Conservation (phyloP, 2,329 filamentous ascomycete species). For the Fusarium secorum region DNA sequence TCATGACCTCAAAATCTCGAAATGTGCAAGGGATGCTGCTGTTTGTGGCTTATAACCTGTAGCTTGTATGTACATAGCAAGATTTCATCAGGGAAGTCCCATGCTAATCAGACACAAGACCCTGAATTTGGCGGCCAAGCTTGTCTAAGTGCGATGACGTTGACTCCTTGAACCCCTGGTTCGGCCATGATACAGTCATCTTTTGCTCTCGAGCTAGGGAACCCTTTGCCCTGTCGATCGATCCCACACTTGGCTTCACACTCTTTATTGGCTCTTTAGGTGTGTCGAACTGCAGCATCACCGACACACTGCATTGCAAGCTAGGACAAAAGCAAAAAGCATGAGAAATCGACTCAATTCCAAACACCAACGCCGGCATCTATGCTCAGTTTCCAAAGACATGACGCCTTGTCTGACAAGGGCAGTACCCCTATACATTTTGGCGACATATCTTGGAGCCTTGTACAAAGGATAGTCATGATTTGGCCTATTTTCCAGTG, state of each 20-base stretch:
- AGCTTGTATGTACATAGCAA: background rate
- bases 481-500: background rate
- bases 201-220: background rate
- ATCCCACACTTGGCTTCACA: background rate
- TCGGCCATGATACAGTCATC: background rate
- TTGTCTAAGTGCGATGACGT: constrained; percentile 27
- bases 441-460: background rate
- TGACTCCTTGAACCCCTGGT: constrained; percentile 5
- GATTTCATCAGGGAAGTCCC: background rate
- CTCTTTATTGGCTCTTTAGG: background rate
- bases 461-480: background rate
- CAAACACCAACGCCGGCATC: constrained; percentile 13
- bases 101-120: constrained; percentile 7
- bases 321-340: background rate
- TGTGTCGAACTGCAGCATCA: background rate
- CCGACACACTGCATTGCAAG: background rate
- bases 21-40: background rate
- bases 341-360: constrained; percentile 11
- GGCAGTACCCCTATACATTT: background rate
- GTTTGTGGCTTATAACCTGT: background rate
- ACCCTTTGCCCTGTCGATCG: background rate
- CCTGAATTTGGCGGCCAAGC: constrained; percentile 22
- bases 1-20: background rate
- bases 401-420: background rate
- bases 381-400: constrained; percentile 5